A percentile compares a stretch with the other conserved stretches of the same genome.
Evolutionary conservation across 73 alveolate genomes (phyloP).

Genomic region (Halteria grandinella): DNA sequence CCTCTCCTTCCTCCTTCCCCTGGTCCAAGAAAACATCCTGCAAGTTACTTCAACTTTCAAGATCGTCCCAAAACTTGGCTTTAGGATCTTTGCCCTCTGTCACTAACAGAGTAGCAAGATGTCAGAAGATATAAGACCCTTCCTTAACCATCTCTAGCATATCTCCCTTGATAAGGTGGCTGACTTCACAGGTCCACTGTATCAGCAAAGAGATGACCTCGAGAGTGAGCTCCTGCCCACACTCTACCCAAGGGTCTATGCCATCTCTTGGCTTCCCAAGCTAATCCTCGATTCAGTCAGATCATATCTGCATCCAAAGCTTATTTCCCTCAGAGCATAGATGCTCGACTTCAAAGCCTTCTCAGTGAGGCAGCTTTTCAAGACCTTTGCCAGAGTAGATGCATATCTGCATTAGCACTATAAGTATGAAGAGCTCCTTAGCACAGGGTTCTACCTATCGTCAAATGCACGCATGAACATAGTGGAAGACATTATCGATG

Average conservation of each 20-base stretch:
- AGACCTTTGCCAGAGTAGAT: slow-evolving; percentile 16
- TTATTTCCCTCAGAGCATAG: background rate
- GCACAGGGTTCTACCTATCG: background rate
- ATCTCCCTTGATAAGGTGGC: slow-evolving; percentile 22
- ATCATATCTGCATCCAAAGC: background rate
- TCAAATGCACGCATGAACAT: slow-evolving; percentile 3
- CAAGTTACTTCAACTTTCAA: slow-evolving; percentile 41
- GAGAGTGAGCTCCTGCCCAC: slow-evolving; percentile 5
- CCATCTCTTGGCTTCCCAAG: background rate
- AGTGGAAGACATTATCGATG: slow-evolving; percentile 55
- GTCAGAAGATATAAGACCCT: slow-evolving; percentile 33
- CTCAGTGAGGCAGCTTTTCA: slow-evolving; percentile 36
- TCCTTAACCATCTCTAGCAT: background rate
- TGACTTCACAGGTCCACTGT: background rate
- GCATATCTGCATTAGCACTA: background rate
- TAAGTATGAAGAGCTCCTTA: background rate
- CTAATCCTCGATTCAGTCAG: background rate
- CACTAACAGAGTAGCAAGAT: background rate
- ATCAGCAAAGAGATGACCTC: slow-evolving; percentile 29
- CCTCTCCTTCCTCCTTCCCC: slow-evolving; percentile 51
- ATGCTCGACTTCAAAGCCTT: slow-evolving; percentile 28
- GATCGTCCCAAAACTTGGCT: slow-evolving; percentile 58
- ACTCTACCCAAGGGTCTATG: background rate
- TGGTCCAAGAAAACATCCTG: slow-evolving; percentile 55
- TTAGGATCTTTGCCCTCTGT: slow-evolving; percentile 69